Conservation (phyloP, 306 rosid genomes). For the Carpinus viminea region DNA sequence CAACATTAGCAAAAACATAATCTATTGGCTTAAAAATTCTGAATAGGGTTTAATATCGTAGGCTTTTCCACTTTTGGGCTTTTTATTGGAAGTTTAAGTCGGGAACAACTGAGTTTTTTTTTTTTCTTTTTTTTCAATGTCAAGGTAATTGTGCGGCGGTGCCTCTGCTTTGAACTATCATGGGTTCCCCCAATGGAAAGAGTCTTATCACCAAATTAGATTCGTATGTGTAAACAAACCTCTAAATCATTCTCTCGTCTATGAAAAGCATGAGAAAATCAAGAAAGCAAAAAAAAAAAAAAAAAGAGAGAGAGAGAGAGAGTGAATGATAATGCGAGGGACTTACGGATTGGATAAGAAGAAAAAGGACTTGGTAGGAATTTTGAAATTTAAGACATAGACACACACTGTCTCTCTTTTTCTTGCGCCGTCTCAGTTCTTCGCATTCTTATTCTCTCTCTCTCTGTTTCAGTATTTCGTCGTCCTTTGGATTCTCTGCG, state of each 20-base stretch:
- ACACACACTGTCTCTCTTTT: conserved; percentile 18
- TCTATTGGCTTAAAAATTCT: too few relatives aligned
- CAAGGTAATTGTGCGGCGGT: too few relatives aligned
- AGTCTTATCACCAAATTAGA: conserved; percentile 36
- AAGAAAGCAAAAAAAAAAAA: background rate
- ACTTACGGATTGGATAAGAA: conserved; percentile 41
- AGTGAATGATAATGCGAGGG: conserved; percentile 19
- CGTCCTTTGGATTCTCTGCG: conserved; percentile 52
- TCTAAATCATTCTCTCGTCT: background rate
- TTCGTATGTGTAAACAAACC: conserved; percentile 14
- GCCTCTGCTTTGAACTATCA: too few relatives aligned
- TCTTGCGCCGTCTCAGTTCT: conserved; percentile 33
- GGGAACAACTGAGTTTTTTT: too few relatives aligned
- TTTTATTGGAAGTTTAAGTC: too few relatives aligned
- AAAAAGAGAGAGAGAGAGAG: conserved; percentile 19
- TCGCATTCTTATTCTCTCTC: conserved; percentile 20
- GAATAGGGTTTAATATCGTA: too few relatives aligned
- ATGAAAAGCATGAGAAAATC: background rate
- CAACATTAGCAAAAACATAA: too few relatives aligned
- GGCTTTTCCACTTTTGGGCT: too few relatives aligned
- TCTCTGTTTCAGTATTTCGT: background rate
- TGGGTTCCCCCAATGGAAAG: too few relatives aligned
- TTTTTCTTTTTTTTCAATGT: too few relatives aligned
- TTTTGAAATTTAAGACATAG: conserved; percentile 34
- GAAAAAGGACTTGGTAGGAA: conserved; percentile 40